These are phyloP conservation scores for Leccinellum rugosiceps DNA, from an alignment of 768 basidiomycete genomes.

Conservation along the genomic window DNA sequence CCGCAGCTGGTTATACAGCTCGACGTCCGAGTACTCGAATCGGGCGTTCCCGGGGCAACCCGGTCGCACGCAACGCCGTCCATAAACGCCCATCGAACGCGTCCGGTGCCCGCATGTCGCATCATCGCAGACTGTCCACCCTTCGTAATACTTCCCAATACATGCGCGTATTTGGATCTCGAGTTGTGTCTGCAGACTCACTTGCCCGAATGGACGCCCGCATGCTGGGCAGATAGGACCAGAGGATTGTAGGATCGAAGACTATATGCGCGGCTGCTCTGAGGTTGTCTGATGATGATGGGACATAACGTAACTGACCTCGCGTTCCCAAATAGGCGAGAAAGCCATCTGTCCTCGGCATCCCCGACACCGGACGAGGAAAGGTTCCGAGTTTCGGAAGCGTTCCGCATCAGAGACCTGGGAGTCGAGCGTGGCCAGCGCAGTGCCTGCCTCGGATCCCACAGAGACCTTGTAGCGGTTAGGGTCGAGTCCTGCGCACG, in stretches of 20 bases:
- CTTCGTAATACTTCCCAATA: slow-evolving; percentile 83
- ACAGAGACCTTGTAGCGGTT: slow-evolving; percentile 45
- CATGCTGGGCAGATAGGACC: slow-evolving; percentile 78
- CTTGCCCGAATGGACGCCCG: slow-evolving; percentile 43
- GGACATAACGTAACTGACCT: slow-evolving; percentile 37
- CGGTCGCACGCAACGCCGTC: slow-evolving; percentile 66
- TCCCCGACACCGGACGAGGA: slow-evolving; percentile 71
- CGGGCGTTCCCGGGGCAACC: slow-evolving; percentile 10
- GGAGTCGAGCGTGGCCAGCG: slow-evolving; percentile 81
- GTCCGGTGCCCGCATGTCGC: slow-evolving; percentile 78
- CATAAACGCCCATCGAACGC: slow-evolving; percentile 93
- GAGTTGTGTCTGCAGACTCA: slow-evolving; percentile 78
- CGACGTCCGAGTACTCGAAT: slow-evolving; percentile 74
- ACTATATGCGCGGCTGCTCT: slow-evolving; percentile 37
- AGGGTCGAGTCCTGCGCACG: slow-evolving; percentile 57
- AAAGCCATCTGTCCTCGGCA: slow-evolving; percentile 65
- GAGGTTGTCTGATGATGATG: background rate
- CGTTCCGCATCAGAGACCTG: slow-evolving; percentile 86
- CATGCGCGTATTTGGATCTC: slow-evolving; percentile 80
- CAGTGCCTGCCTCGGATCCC: slow-evolving; percentile 50
- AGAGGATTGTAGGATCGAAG: slow-evolving; percentile 57
- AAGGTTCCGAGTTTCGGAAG: slow-evolving; percentile 71
- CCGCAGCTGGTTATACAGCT: slow-evolving; percentile 87
- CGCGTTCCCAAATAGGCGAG: slow-evolving; percentile 54
- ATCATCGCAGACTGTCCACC: slow-evolving; percentile 87